These are phyloP conservation scores for Luzula sylvatica DNA, from an alignment of 176 grass and related monocot genomes.

Conservation along the genomic window DNA sequence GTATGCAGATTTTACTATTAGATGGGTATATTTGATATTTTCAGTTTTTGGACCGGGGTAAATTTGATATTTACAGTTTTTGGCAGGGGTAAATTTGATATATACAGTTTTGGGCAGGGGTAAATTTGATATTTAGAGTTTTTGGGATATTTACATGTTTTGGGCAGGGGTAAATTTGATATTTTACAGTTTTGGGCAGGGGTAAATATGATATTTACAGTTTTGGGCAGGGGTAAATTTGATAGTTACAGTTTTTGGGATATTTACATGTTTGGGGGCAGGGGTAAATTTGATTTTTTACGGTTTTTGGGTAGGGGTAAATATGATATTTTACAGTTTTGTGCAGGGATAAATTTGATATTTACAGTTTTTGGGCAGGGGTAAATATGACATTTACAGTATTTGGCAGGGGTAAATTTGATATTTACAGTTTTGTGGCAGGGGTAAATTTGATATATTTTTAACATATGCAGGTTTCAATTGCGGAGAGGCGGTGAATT, in stretches of 20 bases:
- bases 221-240: neutral
- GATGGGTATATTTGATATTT: neutral
- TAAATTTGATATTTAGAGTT: neutral
- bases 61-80: neutral
- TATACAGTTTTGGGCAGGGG: too few relatives aligned
- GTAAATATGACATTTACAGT: too few relatives aligned
- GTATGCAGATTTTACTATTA: constrained; percentile 27
- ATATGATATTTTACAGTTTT: neutral
- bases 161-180: too few relatives aligned
- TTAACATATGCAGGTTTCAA: constrained; percentile 63
- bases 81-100: too few relatives aligned
- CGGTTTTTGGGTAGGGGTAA: neutral
- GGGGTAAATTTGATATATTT: too few relatives aligned
- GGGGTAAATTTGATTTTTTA: neutral
- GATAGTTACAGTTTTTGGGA: neutral
- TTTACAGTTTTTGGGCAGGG: too few relatives aligned
- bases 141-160: constrained; percentile 13
- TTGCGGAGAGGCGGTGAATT: constrained; percentile 96
- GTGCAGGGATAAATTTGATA: too few relatives aligned
- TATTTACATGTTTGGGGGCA: too few relatives aligned
- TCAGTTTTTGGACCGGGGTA: neutral
- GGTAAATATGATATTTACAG: constrained; percentile 8
- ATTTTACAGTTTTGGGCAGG: too few relatives aligned
- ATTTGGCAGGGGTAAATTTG: too few relatives aligned
- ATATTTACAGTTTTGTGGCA: constrained; percentile 9